phyloP scores from a whole-genome alignment of 176 grass and related monocot species.

The Hyparrhenia diplandra region DNA sequence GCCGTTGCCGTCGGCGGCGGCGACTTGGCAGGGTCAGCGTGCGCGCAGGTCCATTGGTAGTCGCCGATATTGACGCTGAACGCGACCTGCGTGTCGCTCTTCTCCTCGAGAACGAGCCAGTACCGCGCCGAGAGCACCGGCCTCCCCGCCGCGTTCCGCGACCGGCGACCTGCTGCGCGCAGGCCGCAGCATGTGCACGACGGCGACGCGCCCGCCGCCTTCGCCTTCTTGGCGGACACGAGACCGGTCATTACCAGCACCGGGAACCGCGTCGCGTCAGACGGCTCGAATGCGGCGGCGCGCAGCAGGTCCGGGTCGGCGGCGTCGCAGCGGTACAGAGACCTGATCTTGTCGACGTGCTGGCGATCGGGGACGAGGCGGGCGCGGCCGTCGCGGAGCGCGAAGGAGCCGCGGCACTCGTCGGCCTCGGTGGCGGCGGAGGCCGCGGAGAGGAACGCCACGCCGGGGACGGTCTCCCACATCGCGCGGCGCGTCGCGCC shows the following conservation, averaged over 20 bases:
- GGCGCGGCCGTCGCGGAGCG: conserved; percentile 53
- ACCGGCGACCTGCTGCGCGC: background rate
- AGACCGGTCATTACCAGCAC: conserved; percentile 56
- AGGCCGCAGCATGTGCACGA: conserved; percentile 24
- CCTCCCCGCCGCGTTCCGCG: background rate
- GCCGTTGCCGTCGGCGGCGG: background rate
- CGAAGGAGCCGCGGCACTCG: conserved; percentile 82
- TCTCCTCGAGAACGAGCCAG: conserved; percentile 74
- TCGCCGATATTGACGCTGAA: conserved; percentile 64
- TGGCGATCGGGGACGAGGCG: conserved; percentile 57
- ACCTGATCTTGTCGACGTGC: conserved; percentile 51
- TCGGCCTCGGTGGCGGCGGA: conserved; percentile 46
- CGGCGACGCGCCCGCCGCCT: background rate
- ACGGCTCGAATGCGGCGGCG: conserved; percentile 28
- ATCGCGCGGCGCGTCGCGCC: conserved; percentile 17
- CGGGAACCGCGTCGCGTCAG: conserved; percentile 43
- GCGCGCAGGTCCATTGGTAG: conserved; percentile 46
- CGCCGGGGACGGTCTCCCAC: conserved; percentile 67
- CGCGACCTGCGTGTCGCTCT: conserved; percentile 51
- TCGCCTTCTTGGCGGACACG: conserved; percentile 40
- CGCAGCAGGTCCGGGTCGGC: conserved; percentile 38
- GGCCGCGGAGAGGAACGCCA: conserved; percentile 73
- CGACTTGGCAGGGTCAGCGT: background rate
- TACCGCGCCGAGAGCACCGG: conserved; percentile 48
- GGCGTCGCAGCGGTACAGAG: conserved; percentile 42